Conservation (phyloP, 257 asterid genomes). For the Prunella vulgaris region DNA sequence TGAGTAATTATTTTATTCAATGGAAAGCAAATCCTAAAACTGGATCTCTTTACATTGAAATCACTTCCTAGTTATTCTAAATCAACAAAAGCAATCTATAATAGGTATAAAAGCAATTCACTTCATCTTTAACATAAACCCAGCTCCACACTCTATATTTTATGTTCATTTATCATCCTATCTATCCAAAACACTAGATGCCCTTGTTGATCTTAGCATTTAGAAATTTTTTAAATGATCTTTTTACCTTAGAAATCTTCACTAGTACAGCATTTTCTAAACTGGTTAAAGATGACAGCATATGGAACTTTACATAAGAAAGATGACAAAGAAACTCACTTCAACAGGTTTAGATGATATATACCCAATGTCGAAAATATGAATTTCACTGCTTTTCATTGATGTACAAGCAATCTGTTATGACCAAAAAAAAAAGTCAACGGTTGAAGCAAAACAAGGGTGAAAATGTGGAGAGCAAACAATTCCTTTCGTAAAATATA, state of each 20-base stretch:
- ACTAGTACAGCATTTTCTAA: not conserved
- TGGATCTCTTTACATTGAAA: no score
- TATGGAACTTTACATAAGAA: slow-evolving; percentile 13
- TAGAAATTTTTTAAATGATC: not conserved
- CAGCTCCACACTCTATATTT: no score
- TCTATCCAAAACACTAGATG: no score
- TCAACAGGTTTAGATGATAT: slow-evolving; percentile 71
- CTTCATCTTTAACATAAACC: no score
- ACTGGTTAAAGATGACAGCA: not conserved
- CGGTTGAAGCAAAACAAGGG: slow-evolving; percentile 8
- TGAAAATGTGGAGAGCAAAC: not conserved
- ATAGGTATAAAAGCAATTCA: no score
- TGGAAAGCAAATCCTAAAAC: no score
- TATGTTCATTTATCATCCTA: no score
- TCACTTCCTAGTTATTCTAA: no score
- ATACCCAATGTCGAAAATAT: slow-evolving; percentile 75
- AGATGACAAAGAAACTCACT: slow-evolving; percentile 45
- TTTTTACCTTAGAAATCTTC: not conserved
- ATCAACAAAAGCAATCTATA: no score
- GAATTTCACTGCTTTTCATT: slow-evolving; percentile 55
- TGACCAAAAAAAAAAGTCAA: slow-evolving; percentile 10
- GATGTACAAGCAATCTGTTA: slow-evolving; percentile 82
- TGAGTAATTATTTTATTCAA: no score
- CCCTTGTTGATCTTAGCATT: no score
- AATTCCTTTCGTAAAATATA: not conserved